Conservation (phyloP, 75 land plant genomes). For the Cupressus sempervirens region DNA sequence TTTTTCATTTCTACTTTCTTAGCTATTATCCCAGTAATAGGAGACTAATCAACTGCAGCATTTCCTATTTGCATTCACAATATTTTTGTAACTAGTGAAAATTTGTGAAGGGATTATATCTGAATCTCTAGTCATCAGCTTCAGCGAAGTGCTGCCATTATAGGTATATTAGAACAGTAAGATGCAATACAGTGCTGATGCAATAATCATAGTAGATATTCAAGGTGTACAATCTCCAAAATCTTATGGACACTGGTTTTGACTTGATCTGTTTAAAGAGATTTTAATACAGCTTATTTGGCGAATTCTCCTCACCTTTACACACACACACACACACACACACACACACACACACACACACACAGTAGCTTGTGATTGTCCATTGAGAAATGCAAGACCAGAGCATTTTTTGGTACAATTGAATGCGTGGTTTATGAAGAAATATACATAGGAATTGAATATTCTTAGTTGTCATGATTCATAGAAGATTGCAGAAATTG, state of each 20-base stretch:
- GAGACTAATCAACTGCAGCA: background rate
- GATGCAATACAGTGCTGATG: background rate
- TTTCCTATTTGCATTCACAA: background rate
- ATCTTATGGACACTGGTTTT: background rate
- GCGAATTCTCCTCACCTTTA: background rate
- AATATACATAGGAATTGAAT: background rate
- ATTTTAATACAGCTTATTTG: background rate
- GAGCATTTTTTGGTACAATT: background rate
- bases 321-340: too few species aligned
- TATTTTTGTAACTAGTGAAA: background rate
- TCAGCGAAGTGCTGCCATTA: background rate
- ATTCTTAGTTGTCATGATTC: background rate
- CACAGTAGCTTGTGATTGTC: background rate
- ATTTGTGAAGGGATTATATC: background rate
- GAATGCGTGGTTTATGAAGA: background rate
- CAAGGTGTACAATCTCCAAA: background rate
- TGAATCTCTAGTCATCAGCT: background rate
- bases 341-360: too few species aligned
- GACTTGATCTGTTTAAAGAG: background rate
- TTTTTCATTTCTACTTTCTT: too few species aligned
- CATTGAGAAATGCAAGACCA: background rate
- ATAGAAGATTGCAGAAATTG: background rate
- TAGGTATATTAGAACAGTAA: background rate
- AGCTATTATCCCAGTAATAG: too few species aligned
- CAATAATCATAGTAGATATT: background rate